Base-by-base conservation (phyloP, 176 grass and related monocot species). In the Lolium rigidum region DNA sequence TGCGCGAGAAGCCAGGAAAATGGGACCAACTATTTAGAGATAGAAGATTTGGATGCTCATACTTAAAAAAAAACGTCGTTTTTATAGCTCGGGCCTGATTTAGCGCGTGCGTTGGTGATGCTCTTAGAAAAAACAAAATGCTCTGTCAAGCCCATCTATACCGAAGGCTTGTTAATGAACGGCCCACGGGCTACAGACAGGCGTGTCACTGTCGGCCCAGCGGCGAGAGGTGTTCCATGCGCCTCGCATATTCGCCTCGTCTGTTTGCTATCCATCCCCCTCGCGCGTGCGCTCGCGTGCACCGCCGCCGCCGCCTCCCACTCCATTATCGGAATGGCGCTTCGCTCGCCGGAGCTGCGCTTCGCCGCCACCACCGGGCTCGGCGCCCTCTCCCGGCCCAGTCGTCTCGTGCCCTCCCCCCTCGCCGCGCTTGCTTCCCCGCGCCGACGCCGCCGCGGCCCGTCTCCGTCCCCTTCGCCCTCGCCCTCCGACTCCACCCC, bases 341-440 rank as follows among this genome's bases (percentile, higher is more conserved):
- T 99, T n/a, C 90, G 82, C 66, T 47, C 90, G 37, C 74, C 85
- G 69, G 87, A 93, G 75, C 88, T 96, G 61, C 70, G 89, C 17
- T 91, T 87, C 46, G 86, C 89, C 21, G 80, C 83, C 24, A 31
- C 47, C 46, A 67, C 94, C 2, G 82, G 90, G 41, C 78, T 92
- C 11, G 82, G 90, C 54, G 87, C 88, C 55, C 70, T 96, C 14
- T 86, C 90, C 43, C 92, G 79, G 7, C 50, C 64, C 5, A 52
- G 68, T 25, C 86, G 82, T 78, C 82, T 78, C 13, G 50, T 70
- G 13, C 51, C 82, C 6, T 88, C 81, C 21, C 81, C 39, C 1
- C 81, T 91, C 10, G 76, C 91, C 2, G 60, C 78, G 50, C 82
- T 95, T 37, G 84, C 84, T 50, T 83, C 84, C 26, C 85, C 84